Evolutionary conservation across 352 stramenopile species (phyloP).

Genomic region (Pythium rhizo-oryzae): DNA sequence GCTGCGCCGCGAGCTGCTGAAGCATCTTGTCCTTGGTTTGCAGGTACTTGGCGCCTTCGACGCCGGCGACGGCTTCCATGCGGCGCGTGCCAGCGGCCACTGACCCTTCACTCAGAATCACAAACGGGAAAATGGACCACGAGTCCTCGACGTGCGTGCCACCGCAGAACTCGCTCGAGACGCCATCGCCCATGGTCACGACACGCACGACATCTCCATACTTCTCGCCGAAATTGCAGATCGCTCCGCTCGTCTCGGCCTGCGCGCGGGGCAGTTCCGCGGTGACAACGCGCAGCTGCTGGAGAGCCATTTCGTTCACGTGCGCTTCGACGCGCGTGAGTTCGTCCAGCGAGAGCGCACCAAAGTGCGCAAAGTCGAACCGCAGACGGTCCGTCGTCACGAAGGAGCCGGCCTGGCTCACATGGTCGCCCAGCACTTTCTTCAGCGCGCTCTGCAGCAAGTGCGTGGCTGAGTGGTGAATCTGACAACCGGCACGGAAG

Average conservation of each 20-base stretch:
- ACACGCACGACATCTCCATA: constrained; percentile 82
- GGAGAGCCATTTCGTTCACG: constrained; percentile 61
- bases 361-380: constrained; percentile 88
- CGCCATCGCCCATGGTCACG: constrained; percentile 54
- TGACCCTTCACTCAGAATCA: constrained; percentile 73
- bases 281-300: constrained; percentile 42
- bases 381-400: constrained; percentile 64
- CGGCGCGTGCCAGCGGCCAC: constrained; percentile 79
- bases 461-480: constrained; percentile 83
- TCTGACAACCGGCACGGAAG: constrained; percentile 53
- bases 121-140: constrained; percentile 65
- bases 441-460: constrained; percentile 75
- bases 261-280: constrained; percentile 44
- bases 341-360: constrained; percentile 59
- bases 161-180: constrained; percentile 76
- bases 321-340: constrained; percentile 54
- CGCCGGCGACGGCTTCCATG: constrained; percentile 63
- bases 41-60: constrained; percentile 54
- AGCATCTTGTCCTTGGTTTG: constrained; percentile 62
- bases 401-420: constrained; percentile 72
- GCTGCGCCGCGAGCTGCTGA: constrained; percentile 45
- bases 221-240: constrained; percentile 85
- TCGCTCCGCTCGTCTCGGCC: constrained; percentile 64
- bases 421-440: constrained; percentile 63
- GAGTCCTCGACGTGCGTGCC: constrained; percentile 67